Base-by-base conservation (phyloP, 1,284 basidiomycete genomes). In the Austroboletus olivaceoglutinosus region DNA sequence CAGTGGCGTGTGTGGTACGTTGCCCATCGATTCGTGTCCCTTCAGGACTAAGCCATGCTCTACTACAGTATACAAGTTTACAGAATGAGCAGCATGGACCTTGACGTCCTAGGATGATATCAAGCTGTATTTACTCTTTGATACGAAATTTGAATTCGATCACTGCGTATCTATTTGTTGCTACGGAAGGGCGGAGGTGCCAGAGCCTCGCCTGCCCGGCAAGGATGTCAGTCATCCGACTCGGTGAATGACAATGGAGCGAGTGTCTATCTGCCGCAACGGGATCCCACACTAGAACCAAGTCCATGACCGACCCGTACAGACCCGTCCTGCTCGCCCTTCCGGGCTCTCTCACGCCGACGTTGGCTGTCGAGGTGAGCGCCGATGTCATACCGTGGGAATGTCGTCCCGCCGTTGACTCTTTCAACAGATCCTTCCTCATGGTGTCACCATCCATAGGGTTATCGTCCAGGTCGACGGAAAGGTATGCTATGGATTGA, bases 1-100 rank as follows among this genome's bases (percentile, higher is more conserved):
- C 51, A 82, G 78, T 51, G 91, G 92, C 2, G 92, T 90, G 19
- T 89, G 85, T 70, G 85, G 89, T 89, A 62, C 63, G 83, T 81
- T 4, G 34, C 42, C 29, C 9, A 33, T 41, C 13, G 27, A 34
- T 39, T 10, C 8, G 6, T 47, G 43, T 34, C 21, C 5, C 21
- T 25, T 16, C 29, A 39, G 5, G 11, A 31, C 45, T 51, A 12
- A 60, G 27, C 29, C 8, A 15, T 4, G 2, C 5, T 22, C 4
- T 29, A 31, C 12, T 31, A 9, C 16, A 65, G 64, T 65, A 16
- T 69, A 67, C 38, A 65, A 65, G 39, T 65, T 67, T 27, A 59
- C 55, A 15, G 55, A 63, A 27, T 65, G 53, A 64, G 37, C 9
- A 18, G 10, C 13, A 30, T 31, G n/a, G 29, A 37, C 27, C 10